These are phyloP conservation scores for Nicotiana benthamiana DNA, from an alignment of 257 asterid species.

Conservation along the genomic window DNA sequence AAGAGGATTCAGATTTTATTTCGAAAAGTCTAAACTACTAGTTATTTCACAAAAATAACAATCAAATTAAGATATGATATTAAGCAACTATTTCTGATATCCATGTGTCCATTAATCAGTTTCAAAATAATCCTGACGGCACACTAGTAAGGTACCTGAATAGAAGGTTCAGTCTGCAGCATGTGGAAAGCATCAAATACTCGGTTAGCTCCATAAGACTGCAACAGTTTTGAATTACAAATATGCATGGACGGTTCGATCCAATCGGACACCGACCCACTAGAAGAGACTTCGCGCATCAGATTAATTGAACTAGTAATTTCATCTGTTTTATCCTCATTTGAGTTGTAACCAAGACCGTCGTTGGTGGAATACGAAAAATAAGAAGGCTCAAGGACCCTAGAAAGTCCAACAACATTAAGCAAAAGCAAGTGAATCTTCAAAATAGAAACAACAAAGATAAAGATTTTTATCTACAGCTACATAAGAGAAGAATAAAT, in stretches of 20 bases:
- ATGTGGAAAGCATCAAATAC: slow-evolving; percentile 51
- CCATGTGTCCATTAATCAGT: neutral
- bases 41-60: neutral
- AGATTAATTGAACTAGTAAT: slow-evolving; percentile 13
- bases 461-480: neutral
- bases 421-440: neutral
- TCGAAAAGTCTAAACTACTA: neutral
- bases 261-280: slow-evolving; percentile 42
- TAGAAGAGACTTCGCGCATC: slow-evolving; percentile 7
- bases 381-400: slow-evolving; percentile 33
- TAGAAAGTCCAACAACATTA: slow-evolving; percentile 12
- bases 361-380: neutral
- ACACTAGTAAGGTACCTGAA: slow-evolving; percentile 37
- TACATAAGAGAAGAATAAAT: neutral
- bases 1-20: neutral
- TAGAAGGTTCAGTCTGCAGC: slow-evolving; percentile 55
- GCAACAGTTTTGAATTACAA: slow-evolving; percentile 20
- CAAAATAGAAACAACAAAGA: neutral
- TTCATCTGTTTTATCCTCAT: slow-evolving; percentile 12
- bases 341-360: slow-evolving; percentile 2
- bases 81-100: neutral
- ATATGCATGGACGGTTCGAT: slow-evolving; percentile 40
- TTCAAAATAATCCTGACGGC: neutral
- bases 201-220: slow-evolving; percentile 28
- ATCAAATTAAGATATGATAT: neutral